Percentiles rank a stretch among this genome's conserved stretches.
Conservation (phyloP, 306 rosid species). For the Erythrophleum fordii region DNA sequence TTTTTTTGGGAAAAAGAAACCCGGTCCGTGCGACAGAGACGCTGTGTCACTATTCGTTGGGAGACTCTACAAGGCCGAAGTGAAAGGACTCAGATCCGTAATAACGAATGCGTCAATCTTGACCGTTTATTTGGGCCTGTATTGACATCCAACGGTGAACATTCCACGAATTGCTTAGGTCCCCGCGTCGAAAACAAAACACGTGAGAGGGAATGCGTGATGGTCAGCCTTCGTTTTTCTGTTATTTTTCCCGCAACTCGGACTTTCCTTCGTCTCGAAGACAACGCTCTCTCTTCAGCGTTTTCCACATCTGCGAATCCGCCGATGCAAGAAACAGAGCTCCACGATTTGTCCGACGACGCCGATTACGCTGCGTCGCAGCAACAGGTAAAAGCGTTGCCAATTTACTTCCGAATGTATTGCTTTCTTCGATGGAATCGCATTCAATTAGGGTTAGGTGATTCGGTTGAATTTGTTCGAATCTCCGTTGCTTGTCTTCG, state of each 20-base stretch:
- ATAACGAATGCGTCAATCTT: neutral
- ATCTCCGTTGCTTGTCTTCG: neutral
- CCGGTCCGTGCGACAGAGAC: neutral
- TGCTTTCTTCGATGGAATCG: slow-evolving; percentile 17
- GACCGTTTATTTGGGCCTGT: slow-evolving; percentile 21
- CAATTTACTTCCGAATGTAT: slow-evolving; percentile 21
- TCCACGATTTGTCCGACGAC: slow-evolving; percentile 94
- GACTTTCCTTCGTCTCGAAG: slow-evolving; percentile 50
- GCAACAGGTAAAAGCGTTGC: slow-evolving; percentile 62
- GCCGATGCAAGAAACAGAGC: slow-evolving; percentile 82
- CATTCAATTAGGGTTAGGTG: slow-evolving; percentile 40
- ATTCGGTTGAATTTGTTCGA: slow-evolving; percentile 21
- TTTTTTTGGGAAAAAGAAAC: neutral
- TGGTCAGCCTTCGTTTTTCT: slow-evolving; percentile 1
- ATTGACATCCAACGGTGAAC: slow-evolving; percentile 15
- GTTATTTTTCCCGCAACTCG: slow-evolving; percentile 30
- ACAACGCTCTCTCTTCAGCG: slow-evolving; percentile 14
- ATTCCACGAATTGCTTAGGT: neutral
- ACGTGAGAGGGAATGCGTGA: slow-evolving; percentile 9
- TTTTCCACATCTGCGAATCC: slow-evolving; percentile 24
- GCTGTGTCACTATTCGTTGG: neutral
- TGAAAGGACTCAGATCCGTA: neutral
- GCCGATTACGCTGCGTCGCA: slow-evolving; percentile 95
- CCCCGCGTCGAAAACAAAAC: slow-evolving; percentile 37
- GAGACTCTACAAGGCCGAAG: neutral